phyloP scores from a whole-genome alignment of 768 basidiomycete genomes.

The Pulveroboletus sp. region DNA sequence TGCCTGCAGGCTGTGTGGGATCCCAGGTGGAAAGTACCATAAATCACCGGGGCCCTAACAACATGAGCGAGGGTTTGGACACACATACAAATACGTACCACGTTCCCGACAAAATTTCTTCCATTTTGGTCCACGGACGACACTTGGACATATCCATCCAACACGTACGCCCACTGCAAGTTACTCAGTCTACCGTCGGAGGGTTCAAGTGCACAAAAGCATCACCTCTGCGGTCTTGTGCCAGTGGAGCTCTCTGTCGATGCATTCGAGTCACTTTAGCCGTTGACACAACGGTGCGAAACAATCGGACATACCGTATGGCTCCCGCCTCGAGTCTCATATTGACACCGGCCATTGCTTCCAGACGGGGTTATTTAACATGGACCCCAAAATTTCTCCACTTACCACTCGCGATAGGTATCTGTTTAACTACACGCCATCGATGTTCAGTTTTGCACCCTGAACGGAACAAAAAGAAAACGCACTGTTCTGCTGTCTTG shows the following conservation, averaged over 20 bases:
- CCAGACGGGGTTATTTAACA: not conserved
- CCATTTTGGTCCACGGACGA: constrained; percentile 48
- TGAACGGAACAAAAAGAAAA: not conserved
- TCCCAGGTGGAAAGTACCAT: constrained; percentile 56
- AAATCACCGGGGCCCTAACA: constrained; percentile 40
- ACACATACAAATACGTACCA: constrained; percentile 31
- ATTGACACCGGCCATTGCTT: constrained; percentile 28
- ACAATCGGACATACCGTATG: constrained; percentile 25
- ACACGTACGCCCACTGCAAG: constrained; percentile 47
- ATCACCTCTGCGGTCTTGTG: constrained; percentile 34
- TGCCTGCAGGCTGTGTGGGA: constrained; percentile 53
- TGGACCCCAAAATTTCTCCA: not conserved
- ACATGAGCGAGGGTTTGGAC: not conserved
- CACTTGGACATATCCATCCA: constrained; percentile 42
- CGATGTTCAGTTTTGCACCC: not conserved
- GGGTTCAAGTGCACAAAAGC: not conserved
- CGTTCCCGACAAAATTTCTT: constrained; percentile 44
- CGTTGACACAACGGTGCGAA: not conserved
- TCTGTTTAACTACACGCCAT: constrained; percentile 25
- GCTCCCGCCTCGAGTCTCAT: constrained; percentile 40
- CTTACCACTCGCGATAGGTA: constrained; percentile 38
- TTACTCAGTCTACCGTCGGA: not conserved
- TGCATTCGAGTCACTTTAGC: not conserved
- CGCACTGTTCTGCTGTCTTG: constrained; percentile 53
- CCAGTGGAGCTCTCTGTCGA: constrained; percentile 40